A percentile compares a stretch with the other conserved stretches of the same genome.
Conservation (phyloP, 192 early-diverging fungal genomes). For the Coemansia sp. region DNA sequence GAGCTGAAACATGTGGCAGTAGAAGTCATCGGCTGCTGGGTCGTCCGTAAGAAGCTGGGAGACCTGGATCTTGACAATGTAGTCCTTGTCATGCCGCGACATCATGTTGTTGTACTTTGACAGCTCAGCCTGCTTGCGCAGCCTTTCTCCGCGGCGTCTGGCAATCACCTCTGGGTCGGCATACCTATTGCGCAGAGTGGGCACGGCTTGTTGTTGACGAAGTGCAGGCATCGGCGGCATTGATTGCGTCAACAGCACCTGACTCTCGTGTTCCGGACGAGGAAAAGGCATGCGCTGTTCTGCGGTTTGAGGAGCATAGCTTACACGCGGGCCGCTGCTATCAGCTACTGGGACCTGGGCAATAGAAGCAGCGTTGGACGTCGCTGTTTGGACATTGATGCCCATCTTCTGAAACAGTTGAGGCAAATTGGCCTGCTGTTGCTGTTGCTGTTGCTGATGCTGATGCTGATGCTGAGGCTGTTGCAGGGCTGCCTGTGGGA, state of each 20-base stretch:
- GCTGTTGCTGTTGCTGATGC: slow-evolving; percentile 5
- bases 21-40: slow-evolving; percentile 93
- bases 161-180: slow-evolving; percentile 36
- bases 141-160: slow-evolving; percentile 24
- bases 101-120: slow-evolving; percentile 85
- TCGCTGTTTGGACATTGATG: slow-evolving; percentile 5
- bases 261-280: slow-evolving; percentile 72
- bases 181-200: background rate
- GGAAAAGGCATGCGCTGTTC: slow-evolving; percentile 57
- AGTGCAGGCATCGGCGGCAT: slow-evolving; percentile 9
- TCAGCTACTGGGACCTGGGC: background rate
- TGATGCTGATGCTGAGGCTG: slow-evolving; percentile 7
- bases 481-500: background rate
- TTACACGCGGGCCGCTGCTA: background rate
- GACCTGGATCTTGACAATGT: slow-evolving; percentile 91
- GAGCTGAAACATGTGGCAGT: slow-evolving; percentile 88
- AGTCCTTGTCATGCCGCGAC: slow-evolving; percentile 93
- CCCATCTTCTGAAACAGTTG: slow-evolving; percentile 26
- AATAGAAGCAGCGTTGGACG: background rate
- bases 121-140: slow-evolving; percentile 54
- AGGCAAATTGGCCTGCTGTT: slow-evolving; percentile 9
- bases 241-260: slow-evolving; percentile 32
- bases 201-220: slow-evolving; percentile 1
- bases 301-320: background rate
- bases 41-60: slow-evolving; percentile 92